A percentile compares a stretch with the other conserved stretches of the same genome.
Conservation (phyloP, 352 stramenopile species). For the Phytophthora pistaciae region DNA sequence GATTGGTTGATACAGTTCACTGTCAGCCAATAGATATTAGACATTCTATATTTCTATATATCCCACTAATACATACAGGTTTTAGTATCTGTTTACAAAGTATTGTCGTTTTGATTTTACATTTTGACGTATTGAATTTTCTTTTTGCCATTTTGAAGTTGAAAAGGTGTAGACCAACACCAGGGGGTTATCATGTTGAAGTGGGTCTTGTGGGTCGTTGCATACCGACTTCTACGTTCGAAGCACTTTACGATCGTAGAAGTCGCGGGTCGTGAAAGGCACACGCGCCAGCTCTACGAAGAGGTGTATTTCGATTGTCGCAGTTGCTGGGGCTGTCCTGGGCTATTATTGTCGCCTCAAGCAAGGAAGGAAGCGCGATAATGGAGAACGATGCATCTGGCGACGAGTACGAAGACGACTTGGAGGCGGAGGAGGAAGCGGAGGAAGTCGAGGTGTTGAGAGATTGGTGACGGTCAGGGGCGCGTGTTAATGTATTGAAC, state of each 20-base stretch:
- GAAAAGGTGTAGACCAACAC: not conserved
- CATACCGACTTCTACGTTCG: too few species aligned
- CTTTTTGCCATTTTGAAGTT: too few species aligned
- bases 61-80: too few species aligned
- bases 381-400: constrained; percentile 7
- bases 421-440: constrained; percentile 7
- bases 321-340: constrained; percentile 3
- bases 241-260: not conserved
- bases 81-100: too few species aligned
- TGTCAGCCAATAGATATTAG: too few species aligned
- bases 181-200: not conserved
- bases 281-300: constrained; percentile 1
- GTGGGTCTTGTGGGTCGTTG: not conserved
- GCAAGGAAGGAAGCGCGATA: not conserved
- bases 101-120: too few species aligned
- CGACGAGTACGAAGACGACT: constrained; percentile 19
- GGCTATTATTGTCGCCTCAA: constrained; percentile 26
- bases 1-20: too few species aligned
- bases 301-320: not conserved
- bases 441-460: not conserved
- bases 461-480: not conserved
- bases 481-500: not conserved
- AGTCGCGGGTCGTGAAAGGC: not conserved
- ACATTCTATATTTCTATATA: too few species aligned
- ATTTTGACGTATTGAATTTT: too few species aligned